phyloP scores from a whole-genome alignment of 2,329 filamentous ascomycete species.

The Ceratocystis albifundus region DNA sequence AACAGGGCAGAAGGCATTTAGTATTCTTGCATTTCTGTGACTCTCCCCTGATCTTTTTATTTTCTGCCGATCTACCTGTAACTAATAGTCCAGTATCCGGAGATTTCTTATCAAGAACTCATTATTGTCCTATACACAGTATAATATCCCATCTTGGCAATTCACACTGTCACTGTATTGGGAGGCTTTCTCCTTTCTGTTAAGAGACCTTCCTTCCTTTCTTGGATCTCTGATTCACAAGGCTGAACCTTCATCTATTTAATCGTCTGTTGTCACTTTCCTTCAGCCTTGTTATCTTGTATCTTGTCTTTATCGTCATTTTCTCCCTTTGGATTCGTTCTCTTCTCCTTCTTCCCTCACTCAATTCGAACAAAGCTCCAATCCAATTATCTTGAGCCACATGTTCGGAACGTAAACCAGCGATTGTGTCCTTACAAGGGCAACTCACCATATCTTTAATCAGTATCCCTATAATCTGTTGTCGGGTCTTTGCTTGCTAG shows the following conservation, averaged over 20 bases:
- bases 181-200: neutral
- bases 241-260: no score
- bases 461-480: neutral
- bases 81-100: no score
- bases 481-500: neutral
- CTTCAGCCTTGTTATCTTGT: neutral
- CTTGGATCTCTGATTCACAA: neutral
- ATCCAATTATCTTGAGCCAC: neutral
- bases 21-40: no score
- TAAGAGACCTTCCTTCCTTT: neutral
- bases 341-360: no score
- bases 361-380: neutral
- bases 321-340: neutral
- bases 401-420: conserved; percentile 3
- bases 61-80: no score
- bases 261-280: no score
- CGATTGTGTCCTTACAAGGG: neutral
- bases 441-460: neutral
- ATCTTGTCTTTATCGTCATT: neutral
- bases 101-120: no score
- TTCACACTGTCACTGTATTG: neutral
- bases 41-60: no score
- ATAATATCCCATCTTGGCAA: neutral
- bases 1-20: neutral
- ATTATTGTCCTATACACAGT: neutral